Evolutionary conservation across 192 early-diverging fungal genomes (phyloP).

Genomic region (Oehlia diaphana): DNA sequence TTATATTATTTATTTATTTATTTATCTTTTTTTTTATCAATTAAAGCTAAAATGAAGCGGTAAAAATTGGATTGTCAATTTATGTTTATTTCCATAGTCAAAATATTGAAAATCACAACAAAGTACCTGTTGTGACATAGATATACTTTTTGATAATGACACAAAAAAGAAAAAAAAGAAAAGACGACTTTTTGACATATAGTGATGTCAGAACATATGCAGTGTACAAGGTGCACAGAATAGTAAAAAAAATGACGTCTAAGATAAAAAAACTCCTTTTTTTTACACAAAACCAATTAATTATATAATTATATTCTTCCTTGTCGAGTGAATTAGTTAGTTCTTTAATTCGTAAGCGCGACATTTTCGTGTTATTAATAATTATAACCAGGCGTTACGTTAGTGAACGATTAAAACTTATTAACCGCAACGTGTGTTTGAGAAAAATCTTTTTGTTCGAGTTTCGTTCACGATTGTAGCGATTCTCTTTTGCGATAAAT

Average conservation of each 20-base stretch:
- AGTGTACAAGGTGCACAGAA: background rate
- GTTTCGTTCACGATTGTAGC: no score
- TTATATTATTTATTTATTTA: no score
- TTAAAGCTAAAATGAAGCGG: no score
- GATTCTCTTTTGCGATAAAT: no score
- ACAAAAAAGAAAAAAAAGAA: background rate
- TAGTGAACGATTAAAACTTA: background rate
- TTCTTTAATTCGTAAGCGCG: background rate
- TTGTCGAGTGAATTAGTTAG: background rate
- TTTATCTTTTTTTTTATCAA: no score
- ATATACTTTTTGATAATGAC: background rate
- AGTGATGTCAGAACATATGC: background rate
- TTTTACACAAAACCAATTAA: background rate
- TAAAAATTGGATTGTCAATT: no score
- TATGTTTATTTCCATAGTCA: no score
- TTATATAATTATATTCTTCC: background rate
- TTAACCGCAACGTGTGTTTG: background rate
- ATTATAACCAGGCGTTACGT: background rate
- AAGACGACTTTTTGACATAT: background rate
- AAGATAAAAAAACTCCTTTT: background rate
- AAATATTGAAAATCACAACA: no score
- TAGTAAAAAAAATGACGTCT: no score
- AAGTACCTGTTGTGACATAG: background rate
- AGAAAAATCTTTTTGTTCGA: no score
- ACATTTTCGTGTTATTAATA: background rate